phyloP scores from a whole-genome alignment of 345 rosid species.

The Excoecaria agallocha region DNA sequence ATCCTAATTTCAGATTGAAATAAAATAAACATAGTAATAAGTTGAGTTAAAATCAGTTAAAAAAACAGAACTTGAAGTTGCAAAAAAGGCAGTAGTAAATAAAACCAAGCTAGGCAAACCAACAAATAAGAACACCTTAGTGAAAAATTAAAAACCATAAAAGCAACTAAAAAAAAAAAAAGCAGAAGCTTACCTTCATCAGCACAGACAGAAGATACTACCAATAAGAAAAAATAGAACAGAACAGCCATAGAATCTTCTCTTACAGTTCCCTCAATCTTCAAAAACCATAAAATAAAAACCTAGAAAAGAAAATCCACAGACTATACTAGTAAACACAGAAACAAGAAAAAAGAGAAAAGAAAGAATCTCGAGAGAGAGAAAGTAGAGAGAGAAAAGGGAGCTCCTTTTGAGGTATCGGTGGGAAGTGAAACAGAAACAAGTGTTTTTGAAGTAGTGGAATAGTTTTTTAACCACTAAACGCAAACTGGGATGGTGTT shows the following conservation, averaged over 20 bases:
- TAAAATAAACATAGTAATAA: slow-evolving; percentile 5
- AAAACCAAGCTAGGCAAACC: background rate
- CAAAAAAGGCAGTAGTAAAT: background rate
- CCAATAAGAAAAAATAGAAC: slow-evolving; percentile 28
- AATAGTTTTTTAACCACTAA: too few relatives aligned
- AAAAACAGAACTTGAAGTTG: background rate
- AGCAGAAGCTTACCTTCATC: slow-evolving; percentile 37
- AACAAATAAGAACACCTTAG: background rate
- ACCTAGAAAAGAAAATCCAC: slow-evolving; percentile 6
- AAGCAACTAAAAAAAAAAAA: background rate
- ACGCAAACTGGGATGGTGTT: too few relatives aligned
- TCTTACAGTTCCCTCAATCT: slow-evolving; percentile 17
- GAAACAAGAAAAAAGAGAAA: background rate
- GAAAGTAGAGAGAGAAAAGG: slow-evolving; percentile 23
- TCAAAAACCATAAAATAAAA: slow-evolving; percentile 24
- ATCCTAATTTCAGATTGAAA: background rate
- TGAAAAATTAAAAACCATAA: background rate
- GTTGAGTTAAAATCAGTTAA: background rate
- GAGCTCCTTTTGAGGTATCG: slow-evolving; percentile 29
- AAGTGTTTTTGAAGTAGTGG: background rate
- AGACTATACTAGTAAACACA: slow-evolving; percentile 2
- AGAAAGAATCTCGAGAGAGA: background rate
- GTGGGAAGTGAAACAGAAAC: slow-evolving; percentile 17
- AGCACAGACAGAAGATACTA: slow-evolving; percentile 36
- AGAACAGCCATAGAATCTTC: slow-evolving; percentile 32